A percentile compares a stretch with the other conserved stretches of the same genome.
Evolutionary conservation across 345 rosid genomes (phyloP).

Genomic region (Clausena lansium): DNA sequence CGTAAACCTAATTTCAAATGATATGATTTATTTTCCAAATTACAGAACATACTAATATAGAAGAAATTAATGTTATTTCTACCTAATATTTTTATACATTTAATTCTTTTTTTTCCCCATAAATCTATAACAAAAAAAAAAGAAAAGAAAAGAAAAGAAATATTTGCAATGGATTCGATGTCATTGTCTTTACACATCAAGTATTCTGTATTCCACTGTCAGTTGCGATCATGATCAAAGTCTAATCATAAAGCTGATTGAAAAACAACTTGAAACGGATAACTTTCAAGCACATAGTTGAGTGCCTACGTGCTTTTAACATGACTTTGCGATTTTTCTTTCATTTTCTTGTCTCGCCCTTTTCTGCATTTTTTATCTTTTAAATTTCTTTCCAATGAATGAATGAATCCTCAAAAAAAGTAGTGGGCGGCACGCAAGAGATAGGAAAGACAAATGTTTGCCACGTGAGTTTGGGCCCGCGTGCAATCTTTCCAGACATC

Average conservation of each 20-base stretch:
- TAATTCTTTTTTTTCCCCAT: too few relatives aligned
- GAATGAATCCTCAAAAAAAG: neutral
- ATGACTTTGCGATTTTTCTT: neutral
- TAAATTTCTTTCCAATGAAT: too few relatives aligned
- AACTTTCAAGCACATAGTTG: neutral
- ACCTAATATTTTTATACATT: too few relatives aligned
- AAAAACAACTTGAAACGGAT: neutral
- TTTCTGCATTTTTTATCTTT: neutral
- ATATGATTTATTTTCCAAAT: too few relatives aligned
- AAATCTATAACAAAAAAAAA: too few relatives aligned
- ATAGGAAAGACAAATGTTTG: neutral
- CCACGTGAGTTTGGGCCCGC: neutral
- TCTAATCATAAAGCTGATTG: neutral
- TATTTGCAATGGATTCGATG: neutral
- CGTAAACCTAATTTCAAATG: too few relatives aligned
- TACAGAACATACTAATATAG: too few relatives aligned
- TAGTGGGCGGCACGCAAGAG: slow-evolving; percentile 19
- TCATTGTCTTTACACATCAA: neutral
- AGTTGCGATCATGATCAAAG: neutral
- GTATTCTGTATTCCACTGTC: neutral
- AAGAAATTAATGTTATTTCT: too few relatives aligned
- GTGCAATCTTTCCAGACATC: neutral
- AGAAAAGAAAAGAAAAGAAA: too few relatives aligned
- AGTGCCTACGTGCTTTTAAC: neutral
- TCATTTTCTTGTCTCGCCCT: neutral